phyloP scores from a whole-genome alignment of 2,329 filamentous ascomycete species.

The Zopfia rhizophila region DNA sequence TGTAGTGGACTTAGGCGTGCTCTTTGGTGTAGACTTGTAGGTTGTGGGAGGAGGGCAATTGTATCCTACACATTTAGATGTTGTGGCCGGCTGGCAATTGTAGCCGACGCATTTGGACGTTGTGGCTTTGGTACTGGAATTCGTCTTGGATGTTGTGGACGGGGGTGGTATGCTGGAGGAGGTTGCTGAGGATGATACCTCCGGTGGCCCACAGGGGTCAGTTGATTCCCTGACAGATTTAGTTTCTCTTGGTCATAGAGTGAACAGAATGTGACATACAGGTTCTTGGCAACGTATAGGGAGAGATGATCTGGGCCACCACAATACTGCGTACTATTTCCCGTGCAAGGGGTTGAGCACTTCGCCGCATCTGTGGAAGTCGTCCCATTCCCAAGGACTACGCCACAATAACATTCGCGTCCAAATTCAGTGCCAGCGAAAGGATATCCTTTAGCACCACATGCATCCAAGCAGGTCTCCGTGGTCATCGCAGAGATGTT shows the following conservation, averaged over 20 bases:
- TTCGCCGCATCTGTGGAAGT: conserved; percentile 14
- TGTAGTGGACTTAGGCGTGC: no score
- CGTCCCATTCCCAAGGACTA: conserved; percentile 48
- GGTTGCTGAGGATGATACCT: conserved; percentile 15
- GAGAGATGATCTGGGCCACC: conserved; percentile 30
- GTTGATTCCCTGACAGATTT: no score
- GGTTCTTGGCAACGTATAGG: conserved; percentile 34
- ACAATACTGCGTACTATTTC: conserved; percentile 21
- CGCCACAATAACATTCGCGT: conserved; percentile 48
- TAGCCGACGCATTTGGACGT: no score
- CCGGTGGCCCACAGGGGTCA: conserved; percentile 23
- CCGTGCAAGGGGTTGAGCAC: conserved; percentile 25
- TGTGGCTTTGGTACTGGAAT: no score
- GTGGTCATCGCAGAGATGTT: conserved; percentile 46
- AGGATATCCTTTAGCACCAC: conserved; percentile 48
- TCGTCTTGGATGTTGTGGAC: conserved; percentile 4
- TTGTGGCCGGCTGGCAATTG: no score
- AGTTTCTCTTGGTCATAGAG: no score
- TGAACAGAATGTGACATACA: no score
- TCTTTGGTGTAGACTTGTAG: no score
- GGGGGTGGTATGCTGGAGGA: conserved; percentile 11
- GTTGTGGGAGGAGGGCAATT: no score
- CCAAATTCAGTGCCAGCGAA: conserved; percentile 51
- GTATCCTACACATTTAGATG: no score
- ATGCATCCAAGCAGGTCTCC: conserved; percentile 51